phyloP scores from a whole-genome alignment of 805 yeast species.

The Yamadazyma philogaea region DNA sequence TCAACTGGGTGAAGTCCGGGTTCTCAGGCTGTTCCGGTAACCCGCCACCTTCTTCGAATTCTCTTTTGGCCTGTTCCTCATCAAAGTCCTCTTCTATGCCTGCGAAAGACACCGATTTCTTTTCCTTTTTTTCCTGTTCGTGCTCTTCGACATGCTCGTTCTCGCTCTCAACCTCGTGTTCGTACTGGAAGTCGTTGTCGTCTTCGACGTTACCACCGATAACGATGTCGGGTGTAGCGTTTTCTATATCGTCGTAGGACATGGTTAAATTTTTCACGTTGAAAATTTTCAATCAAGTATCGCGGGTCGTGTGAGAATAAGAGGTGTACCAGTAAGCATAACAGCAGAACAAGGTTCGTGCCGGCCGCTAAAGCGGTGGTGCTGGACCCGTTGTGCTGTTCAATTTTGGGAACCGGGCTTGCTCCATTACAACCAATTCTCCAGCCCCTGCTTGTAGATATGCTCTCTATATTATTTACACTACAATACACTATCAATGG shows the following conservation, averaged over 20 bases:
- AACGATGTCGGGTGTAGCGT: constrained; percentile 80
- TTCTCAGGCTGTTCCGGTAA: constrained; percentile 92
- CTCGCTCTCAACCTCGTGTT: constrained; percentile 46
- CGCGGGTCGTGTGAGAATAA: constrained; percentile 6
- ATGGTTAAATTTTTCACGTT: constrained; percentile 27
- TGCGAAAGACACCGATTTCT: constrained; percentile 83
- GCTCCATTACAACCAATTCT: too few species aligned
- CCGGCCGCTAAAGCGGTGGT: too few species aligned
- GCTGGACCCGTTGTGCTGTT: not conserved
- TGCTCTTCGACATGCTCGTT: constrained; percentile 46
- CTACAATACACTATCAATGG: constrained; percentile 14
- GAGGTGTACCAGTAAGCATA: not conserved
- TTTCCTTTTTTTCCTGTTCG: constrained; percentile 39
- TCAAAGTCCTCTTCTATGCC: constrained; percentile 62
- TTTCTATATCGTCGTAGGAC: constrained; percentile 78
- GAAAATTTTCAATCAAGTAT: constrained; percentile 9
- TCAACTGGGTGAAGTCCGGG: constrained; percentile 77
- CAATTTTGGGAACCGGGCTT: too few species aligned
- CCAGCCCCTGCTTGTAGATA: too few species aligned
- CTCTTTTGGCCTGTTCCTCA: constrained; percentile 75
- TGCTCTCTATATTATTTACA: constrained; percentile 1
- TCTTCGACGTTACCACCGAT: constrained; percentile 54
- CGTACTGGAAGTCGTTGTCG: constrained; percentile 46
- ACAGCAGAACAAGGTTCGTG: too few species aligned
- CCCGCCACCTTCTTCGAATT: constrained; percentile 98